Conservation (phyloP, 2,329 filamentous ascomycete genomes). For the Scolecobasidium constrictum region DNA sequence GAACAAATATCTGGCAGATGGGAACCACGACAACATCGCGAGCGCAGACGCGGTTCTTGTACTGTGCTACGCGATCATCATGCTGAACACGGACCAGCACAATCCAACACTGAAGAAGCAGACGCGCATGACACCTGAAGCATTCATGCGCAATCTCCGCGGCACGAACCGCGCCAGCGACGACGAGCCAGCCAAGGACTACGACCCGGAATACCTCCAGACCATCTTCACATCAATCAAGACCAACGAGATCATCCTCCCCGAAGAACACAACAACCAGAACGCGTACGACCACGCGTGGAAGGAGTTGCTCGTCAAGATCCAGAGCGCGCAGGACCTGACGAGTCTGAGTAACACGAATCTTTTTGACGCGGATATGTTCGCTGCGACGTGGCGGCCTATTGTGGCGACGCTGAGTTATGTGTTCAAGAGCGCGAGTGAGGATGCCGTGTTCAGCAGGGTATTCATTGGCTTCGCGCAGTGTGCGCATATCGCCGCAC, state of each 20-base stretch:
- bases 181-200: conserved; percentile 74
- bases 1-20: conserved; percentile 67
- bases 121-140: conserved; percentile 72
- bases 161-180: conserved; percentile 80
- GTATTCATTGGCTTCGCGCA: conserved; percentile 94
- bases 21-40: conserved; percentile 61
- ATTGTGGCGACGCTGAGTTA: conserved; percentile 92
- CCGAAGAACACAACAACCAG: conserved; percentile 93
- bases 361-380: conserved; percentile 96
- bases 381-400: conserved; percentile 88
- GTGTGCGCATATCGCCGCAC: conserved; percentile 83
- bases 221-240: conserved; percentile 87
- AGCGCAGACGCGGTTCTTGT: conserved; percentile 85
- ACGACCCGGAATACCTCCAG: conserved; percentile 70
- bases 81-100: conserved; percentile 94
- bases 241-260: conserved; percentile 87
- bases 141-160: conserved; percentile 81
- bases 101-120: conserved; percentile 75
- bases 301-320: conserved; percentile 86
- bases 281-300: conserved; percentile 96
- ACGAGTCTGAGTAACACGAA: conserved; percentile 81
- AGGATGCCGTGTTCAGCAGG: conserved; percentile 88
- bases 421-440: conserved; percentile 97
- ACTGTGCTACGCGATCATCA: conserved; percentile 90
- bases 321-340: conserved; percentile 62